Evolutionary conservation across 2,329 filamentous ascomycete species (phyloP), one percentile per base, ranked within the genome.

Genomic region (Escovopsis sp.): DNA sequence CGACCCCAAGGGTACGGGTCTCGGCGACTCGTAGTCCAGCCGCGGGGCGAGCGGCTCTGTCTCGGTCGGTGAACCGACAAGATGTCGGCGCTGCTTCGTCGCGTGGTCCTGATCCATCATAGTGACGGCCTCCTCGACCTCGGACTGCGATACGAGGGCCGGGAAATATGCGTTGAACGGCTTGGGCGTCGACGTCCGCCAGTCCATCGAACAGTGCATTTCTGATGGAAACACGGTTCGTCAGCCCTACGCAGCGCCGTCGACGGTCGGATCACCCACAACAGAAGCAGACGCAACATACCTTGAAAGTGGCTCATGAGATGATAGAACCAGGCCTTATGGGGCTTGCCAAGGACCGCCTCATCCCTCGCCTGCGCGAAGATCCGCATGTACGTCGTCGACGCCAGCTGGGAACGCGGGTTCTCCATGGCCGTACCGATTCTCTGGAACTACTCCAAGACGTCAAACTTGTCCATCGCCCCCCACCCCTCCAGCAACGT

Each of bases 361-460:
- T 48, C 41, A 3, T 54, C 48, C 11, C 46, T 52, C 6, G 65
- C 59, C 48, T 67, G 61, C 3, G 59, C 56, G 39, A 68, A 66
- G 15, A 68, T 54, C 12, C 67, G 61, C 39, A 68, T 52, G 45
- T 66, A 67, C 3, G 63, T 66, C 2, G 66, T 70, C 34, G 63
- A 61, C 3, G 56, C 49, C 6, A 61, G 50, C 48, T 70, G 66
- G 7, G 50, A 57, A 2, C 47, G 41, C 3, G 66, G 65, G 33
- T 68, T 62, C 8, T 46, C 45, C 44, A 40, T 46, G 7, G 48
- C 43, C 4, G 43, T 43, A 20, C 52, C 50, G 34, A 53, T 40
- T 3, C 64, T 52, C 50, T 74, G 70, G 40, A 74, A 73, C 32
- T 74, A 73, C 32, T 74, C 69, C n/a, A 75, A 56, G 3, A 68